Conservation (phyloP, 129 eudicot species). For the Flaveria linearis region DNA sequence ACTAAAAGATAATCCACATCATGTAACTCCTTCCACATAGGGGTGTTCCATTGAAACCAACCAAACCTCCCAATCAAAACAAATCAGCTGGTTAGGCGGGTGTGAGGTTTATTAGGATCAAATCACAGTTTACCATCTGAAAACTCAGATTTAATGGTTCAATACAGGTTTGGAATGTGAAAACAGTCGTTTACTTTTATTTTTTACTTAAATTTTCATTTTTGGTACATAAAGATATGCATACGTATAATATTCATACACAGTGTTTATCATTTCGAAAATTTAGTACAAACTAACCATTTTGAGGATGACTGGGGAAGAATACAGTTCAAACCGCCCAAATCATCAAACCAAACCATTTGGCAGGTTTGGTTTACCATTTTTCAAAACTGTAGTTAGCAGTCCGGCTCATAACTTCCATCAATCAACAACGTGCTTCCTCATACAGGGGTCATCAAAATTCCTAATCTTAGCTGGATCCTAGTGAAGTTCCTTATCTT, state of each 20-base stretch:
- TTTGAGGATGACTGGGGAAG: background rate
- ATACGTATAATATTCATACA: background rate
- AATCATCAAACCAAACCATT: background rate
- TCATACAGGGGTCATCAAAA: constrained; percentile 2
- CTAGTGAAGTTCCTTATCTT: background rate
- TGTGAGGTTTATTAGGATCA: background rate
- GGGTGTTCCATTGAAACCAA: too few species aligned
- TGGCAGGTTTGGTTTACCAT: background rate
- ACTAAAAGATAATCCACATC: too few species aligned
- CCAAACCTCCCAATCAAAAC: too few species aligned
- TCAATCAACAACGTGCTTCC: background rate
- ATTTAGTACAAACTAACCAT: background rate
- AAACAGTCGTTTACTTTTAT: background rate
- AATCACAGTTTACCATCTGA: background rate
- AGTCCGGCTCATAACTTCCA: background rate
- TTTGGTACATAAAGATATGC: background rate
- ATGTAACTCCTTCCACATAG: too few species aligned
- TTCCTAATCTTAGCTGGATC: background rate
- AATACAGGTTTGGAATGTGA: background rate
- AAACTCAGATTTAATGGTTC: background rate
- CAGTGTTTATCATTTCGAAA: background rate
- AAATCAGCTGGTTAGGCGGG: background rate
- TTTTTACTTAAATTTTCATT: background rate
- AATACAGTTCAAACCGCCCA: background rate
- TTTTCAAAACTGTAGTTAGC: background rate